Percentiles rank a stretch among this genome's conserved stretches.
These are phyloP conservation scores for Cladophialophora bantiana DNA, from an alignment of 2,329 filamentous ascomycete genomes.

Conservation along the genomic window DNA sequence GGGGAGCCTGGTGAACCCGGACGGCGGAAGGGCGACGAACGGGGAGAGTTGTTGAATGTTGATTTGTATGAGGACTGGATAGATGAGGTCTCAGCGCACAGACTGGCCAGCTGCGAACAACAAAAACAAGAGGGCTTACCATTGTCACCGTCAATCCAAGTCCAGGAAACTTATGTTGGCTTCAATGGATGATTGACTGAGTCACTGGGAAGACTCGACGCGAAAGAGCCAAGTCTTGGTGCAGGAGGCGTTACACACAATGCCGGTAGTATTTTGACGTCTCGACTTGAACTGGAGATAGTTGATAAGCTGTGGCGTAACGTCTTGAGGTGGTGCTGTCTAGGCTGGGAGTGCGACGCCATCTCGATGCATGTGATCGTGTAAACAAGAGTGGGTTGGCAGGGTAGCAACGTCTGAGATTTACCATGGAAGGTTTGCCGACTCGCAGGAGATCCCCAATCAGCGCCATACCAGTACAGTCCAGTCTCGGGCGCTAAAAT, in stretches of 20 bases:
- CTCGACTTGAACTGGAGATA: neutral
- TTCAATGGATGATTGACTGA: neutral
- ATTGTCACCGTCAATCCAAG: conserved; percentile 13
- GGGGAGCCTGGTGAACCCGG: conserved; percentile 69
- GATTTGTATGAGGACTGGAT: conserved; percentile 35
- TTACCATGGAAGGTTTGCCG: conserved; percentile 18
- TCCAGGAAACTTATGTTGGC: neutral
- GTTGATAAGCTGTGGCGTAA: neutral
- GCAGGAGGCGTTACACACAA: neutral
- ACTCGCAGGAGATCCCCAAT: conserved; percentile 11
- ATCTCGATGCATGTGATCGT: conserved; percentile 4
- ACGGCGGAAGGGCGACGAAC: conserved; percentile 73
- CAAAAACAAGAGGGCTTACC: conserved; percentile 17
- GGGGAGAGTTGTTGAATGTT: conserved; percentile 70
- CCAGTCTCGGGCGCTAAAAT: conserved; percentile 7
- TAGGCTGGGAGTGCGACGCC: neutral
- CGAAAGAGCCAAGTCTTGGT: neutral
- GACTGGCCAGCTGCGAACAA: neutral
- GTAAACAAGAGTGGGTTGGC: conserved; percentile 18
- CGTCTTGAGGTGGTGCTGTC: neutral
- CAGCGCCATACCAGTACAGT: conserved; percentile 3
- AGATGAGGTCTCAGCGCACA: conserved; percentile 14
- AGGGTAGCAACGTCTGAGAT: conserved; percentile 7
- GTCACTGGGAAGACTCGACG: neutral
- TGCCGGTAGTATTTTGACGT: neutral